Conservation (phyloP, 2,329 filamentous ascomycete genomes). For the Trichoderma sp. region DNA sequence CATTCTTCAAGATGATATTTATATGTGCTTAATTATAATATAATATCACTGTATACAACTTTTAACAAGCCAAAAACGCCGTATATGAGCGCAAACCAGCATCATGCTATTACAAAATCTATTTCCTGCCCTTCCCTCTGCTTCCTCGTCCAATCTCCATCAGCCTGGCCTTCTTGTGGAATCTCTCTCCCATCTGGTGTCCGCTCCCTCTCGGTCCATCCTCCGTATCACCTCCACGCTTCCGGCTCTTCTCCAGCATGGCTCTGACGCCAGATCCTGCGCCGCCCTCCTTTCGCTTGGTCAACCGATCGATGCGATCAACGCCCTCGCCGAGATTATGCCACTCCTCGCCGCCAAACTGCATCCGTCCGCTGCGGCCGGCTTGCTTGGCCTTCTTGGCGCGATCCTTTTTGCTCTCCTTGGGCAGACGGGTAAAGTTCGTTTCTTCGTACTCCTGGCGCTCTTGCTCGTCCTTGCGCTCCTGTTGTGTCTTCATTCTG, state of each 20-base stretch:
- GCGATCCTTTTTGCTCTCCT: conserved; percentile 81
- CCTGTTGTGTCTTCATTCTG: conserved; percentile 70
- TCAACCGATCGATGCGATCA: conserved; percentile 81
- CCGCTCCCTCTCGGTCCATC: conserved; percentile 70
- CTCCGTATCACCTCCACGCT: conserved; percentile 64
- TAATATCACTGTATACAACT: background rate
- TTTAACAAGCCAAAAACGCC: conserved; percentile 2
- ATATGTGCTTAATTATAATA: background rate
- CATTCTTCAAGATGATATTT: background rate
- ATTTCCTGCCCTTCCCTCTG: conserved; percentile 41
- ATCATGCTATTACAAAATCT: background rate
- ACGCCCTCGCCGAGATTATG: conserved; percentile 78
- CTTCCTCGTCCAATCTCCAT: conserved; percentile 47
- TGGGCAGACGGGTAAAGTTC: conserved; percentile 85
- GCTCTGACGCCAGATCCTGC: conserved; percentile 55
- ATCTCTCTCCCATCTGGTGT: conserved; percentile 67
- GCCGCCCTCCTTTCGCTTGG: conserved; percentile 60
- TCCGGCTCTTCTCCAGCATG: conserved; percentile 79
- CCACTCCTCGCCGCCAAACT: conserved; percentile 90
- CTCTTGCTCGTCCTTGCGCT: conserved; percentile 76
- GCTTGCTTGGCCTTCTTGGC: conserved; percentile 59
- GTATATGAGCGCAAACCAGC: background rate
- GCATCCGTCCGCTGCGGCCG: conserved; percentile 57
- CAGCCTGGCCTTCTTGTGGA: conserved; percentile 65
- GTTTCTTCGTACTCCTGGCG: conserved; percentile 83